A percentile compares a stretch with the other conserved stretches of the same genome.
Evolutionary conservation across 768 basidiomycete species (phyloP).

Genomic region (Termitomyces sp.): DNA sequence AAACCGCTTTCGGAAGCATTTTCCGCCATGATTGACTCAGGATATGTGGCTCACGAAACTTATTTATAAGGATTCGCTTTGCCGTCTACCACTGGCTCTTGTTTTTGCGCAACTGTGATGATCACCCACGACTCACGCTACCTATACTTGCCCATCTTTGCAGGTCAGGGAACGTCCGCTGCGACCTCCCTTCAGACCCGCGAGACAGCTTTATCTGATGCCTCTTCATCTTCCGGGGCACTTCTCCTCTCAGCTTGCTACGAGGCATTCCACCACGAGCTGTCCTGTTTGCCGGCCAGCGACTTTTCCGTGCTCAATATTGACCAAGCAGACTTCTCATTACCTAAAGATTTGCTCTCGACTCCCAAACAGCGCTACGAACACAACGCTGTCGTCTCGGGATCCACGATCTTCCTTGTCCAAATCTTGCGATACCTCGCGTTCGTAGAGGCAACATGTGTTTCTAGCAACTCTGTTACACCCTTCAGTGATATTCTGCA

Average conservation of each 20-base stretch:
- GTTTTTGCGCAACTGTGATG: slow-evolving; percentile 8
- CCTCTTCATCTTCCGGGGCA: slow-evolving; percentile 32
- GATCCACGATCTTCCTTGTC: slow-evolving; percentile 40
- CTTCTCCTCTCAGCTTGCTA: slow-evolving; percentile 47
- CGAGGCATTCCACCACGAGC: slow-evolving; percentile 43
- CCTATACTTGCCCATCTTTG: slow-evolving; percentile 44
- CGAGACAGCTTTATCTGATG: slow-evolving; percentile 36
- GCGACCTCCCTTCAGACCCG: slow-evolving; percentile 25
- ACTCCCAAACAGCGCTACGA: slow-evolving; percentile 27
- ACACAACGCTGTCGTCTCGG: slow-evolving; percentile 45
- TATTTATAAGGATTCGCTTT: slow-evolving; percentile 13
- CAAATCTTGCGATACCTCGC: slow-evolving; percentile 51
- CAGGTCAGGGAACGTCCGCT: slow-evolving; percentile 47
- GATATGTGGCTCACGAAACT: slow-evolving; percentile 14
- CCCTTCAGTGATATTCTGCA: slow-evolving; percentile 25
- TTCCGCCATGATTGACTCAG: slow-evolving; percentile 9
- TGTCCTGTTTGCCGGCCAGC: slow-evolving; percentile 35
- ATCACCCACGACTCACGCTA: background rate
- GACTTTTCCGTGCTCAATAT: slow-evolving; percentile 32
- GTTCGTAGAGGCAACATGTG: slow-evolving; percentile 20
- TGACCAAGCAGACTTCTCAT: slow-evolving; percentile 38
- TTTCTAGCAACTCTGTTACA: slow-evolving; percentile 13
- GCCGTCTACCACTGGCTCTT: slow-evolving; percentile 1
- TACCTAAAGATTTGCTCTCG: slow-evolving; percentile 32
- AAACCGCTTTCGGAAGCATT: slow-evolving; percentile 13